These are phyloP conservation scores for Elongisporangium prolatum DNA, from an alignment of 352 stramenopile genomes.

Conservation along the genomic window DNA sequence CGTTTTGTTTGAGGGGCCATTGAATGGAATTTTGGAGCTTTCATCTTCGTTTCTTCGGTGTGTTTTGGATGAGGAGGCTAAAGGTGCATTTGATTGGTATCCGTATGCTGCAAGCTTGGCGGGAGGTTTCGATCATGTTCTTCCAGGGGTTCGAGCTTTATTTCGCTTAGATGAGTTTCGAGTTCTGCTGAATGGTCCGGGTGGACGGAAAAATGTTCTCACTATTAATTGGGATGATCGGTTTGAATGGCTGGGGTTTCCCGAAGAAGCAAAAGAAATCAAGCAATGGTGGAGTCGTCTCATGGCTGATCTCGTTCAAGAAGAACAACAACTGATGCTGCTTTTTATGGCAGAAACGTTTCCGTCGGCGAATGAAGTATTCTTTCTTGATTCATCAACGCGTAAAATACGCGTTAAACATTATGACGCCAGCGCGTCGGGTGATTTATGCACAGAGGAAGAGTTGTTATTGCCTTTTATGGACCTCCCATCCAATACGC, in stretches of 20 bases:
- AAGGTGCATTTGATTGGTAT: constrained; percentile 1
- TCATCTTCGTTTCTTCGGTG: constrained; percentile 43
- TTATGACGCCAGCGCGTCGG: constrained; percentile 5
- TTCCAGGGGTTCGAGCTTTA: constrained; percentile 42
- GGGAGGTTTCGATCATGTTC: constrained; percentile 48
- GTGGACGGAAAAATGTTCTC: constrained; percentile 22
- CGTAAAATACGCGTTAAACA: constrained; percentile 4
- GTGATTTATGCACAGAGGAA: constrained; percentile 8
- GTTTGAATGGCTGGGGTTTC: constrained; percentile 6
- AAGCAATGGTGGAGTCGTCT: constrained; percentile 39
- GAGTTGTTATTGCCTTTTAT: constrained; percentile 36
- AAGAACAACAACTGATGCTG: constrained; percentile 56
- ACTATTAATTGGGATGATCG: constrained; percentile 31
- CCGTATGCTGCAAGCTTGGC: constrained; percentile 30
- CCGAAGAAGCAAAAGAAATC: constrained; percentile 10
- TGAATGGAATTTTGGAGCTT: constrained; percentile 55
- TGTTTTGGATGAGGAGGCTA: constrained; percentile 16
- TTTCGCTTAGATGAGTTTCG: constrained; percentile 47
- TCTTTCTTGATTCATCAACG: constrained; percentile 21
- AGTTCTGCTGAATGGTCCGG: constrained; percentile 40
- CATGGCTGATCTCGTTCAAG: constrained; percentile 43
- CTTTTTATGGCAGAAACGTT: constrained; percentile 51
- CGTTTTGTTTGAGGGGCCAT: constrained; percentile 36
- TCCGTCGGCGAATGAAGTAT: constrained; percentile 28
- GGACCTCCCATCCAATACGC: constrained; percentile 23